Evolutionary conservation across 129 eudicot genomes (phyloP), one percentile per base, ranked within the genome.

Genomic region (Lactuca saligna): DNA sequence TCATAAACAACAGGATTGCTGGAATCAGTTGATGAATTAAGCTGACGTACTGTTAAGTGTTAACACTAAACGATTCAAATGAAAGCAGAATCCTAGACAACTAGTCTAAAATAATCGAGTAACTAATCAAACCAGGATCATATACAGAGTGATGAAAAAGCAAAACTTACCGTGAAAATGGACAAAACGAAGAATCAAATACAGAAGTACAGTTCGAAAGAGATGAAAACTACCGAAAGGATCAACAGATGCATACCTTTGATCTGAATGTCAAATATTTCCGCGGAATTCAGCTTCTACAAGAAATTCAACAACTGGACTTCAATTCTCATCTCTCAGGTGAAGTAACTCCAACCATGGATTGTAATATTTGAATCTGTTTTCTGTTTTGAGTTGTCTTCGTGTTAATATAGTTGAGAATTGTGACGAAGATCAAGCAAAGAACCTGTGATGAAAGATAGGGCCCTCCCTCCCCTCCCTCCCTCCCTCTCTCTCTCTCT

Each of bases 231-330:
- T 3, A 55, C 17, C 0, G n/a, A 69, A 5, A 56, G 16, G 51
- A 50, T 48, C 60, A 49, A 60, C 8, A 29, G 64, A 63, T 73
- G 70, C 70, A 10, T 64, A 73, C 78, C 78, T 64, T n/a, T 42
- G 60, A 73, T 73, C 78, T 64, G 71, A 63, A 63, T 63, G 49
- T 54, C 64, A 46, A 62, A 53, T 5, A 32, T 16, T 7, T 62
- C 11, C 2, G 3, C 46, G 17, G 15, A 73, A 73, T 73, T 73
- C 56, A 38, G 76, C 13, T 70, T 1, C 54, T 72, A 53, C 4
- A 37, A 14, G 61, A 51, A 37, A 48, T 38, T 25, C 32, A 16
- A 35, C 11, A 17, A 32, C 14, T 2, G 42, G 46, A 44, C 14
- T 60, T 72, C 50, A 63, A 62, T 62, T 61, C 63, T n/a, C n/a